Percentiles rank a stretch among this genome's conserved stretches.
Evolutionary conservation across 1,284 basidiomycete genomes (phyloP).

Genomic region (Ceratobasidium sp.): DNA sequence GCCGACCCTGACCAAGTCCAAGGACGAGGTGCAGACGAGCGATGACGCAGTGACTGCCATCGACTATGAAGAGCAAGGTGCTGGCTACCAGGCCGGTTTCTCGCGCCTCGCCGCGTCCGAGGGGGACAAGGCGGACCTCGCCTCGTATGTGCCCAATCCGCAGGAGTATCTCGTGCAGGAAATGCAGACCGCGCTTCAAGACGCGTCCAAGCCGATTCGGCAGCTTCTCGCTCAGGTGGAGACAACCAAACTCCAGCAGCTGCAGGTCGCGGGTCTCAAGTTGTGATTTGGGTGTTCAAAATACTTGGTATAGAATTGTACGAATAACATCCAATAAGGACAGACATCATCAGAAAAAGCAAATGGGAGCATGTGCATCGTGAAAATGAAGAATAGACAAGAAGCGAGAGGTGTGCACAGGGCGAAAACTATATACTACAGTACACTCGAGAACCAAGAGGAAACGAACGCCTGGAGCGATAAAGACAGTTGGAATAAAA

Average conservation of each 20-base stretch:
- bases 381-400: slow-evolving; percentile 21
- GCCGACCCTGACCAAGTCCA: slow-evolving; percentile 35
- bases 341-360: slow-evolving; percentile 3
- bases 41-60: slow-evolving; percentile 76
- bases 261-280: slow-evolving; percentile 6
- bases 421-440: slow-evolving; percentile 32
- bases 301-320: slow-evolving; percentile 39
- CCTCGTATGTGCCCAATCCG: slow-evolving; percentile 52
- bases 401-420: slow-evolving; percentile 35
- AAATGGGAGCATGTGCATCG: slow-evolving; percentile 15
- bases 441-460: not conserved
- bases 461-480: slow-evolving; percentile 19
- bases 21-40: slow-evolving; percentile 17
- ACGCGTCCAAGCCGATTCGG: slow-evolving; percentile 25
- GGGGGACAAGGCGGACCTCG: slow-evolving; percentile 56
- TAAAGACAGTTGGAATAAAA: slow-evolving; percentile 25
- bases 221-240: slow-evolving; percentile 8
- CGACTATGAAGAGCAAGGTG: slow-evolving; percentile 89
- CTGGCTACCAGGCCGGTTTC: slow-evolving; percentile 94
- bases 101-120: slow-evolving; percentile 87
- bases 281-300: slow-evolving; percentile 33
- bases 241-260: slow-evolving; percentile 7
- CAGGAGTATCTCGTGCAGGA: slow-evolving; percentile 23
- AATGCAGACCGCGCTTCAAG: slow-evolving; percentile 4
- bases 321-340: slow-evolving; percentile 40